Base-by-base conservation (phyloP, 2,329 filamentous ascomycete genomes). In the Arthrobotrys iridis region DNA sequence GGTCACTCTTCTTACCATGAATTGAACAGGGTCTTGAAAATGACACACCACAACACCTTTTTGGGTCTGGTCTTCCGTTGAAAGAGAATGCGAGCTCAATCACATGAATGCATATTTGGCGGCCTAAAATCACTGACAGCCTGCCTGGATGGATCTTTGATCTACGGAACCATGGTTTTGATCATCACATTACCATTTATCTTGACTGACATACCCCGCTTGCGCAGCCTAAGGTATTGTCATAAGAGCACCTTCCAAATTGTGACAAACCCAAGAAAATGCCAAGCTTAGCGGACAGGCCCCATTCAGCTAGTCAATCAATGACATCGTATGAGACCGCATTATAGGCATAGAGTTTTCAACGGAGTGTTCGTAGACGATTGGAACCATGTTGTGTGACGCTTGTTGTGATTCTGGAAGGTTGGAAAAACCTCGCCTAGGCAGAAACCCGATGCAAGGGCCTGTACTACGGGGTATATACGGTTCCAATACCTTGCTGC, bases 391-490 rank as follows among this genome's bases (percentile, higher is more conserved):
- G 5, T 45, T 22, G 40, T 46, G 2, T 62, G 15, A 11, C 13
- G 20, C 57, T 55, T 55, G 28, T 10, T 37, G 18, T 55, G n/a
- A 13, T 67, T 67, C 41, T 64, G 67, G 67, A 72, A 72, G 67
- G 67, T 72, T 72, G 46, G 33, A 8, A 63, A 64, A 1, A 22
- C 46, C 22, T 72, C 67, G 67, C 48, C 67, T 59, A 72, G 67
- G 67, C 67, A 72, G 58, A 64, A 64, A 48, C 26, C 58, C 30
- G 67, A 57, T 37, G 33, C 59, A 35, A 30, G 67, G 57, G 20
- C 13, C 15, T 22, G 28, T 52, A 33, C 55, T 62, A 63, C n/a
- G n/a, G n/a, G n/a, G n/a, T n/a, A n/a, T n/a, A n/a, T n/a, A n/a
- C 46, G 57, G 57, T 70, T 62, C 28, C 45, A 62, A 24, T 40